Base-by-base conservation (phyloP, 2,329 filamentous ascomycete genomes). In the Trichoderma semiorbis region DNA sequence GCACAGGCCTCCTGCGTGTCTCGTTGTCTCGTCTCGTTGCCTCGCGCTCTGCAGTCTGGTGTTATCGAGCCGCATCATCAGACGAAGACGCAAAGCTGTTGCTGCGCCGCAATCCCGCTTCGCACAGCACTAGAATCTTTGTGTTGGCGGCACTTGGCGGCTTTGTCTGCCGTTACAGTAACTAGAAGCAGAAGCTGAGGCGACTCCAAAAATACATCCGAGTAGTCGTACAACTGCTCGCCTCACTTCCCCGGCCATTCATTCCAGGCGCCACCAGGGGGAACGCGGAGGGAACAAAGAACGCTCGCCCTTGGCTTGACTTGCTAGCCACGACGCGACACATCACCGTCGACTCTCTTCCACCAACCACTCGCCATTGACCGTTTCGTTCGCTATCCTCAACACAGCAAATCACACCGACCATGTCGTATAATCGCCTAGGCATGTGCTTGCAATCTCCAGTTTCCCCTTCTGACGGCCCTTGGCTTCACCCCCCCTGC, bases 381-480 rank as follows among this genome's bases (percentile, higher is more conserved):
- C 32, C 21, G 57, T 34, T 32, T 34, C 57, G 64, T 32, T 34
- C 57, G 64, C 28, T 50, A 26, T 57, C 34, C 63, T 67, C 55
- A 67, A 68, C 43, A 1, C 30, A 34, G 11, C 21, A n/a, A 43
- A 43, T 43, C 39, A 43, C 43, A 74, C 73, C 76, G 69, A 83
- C 80, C 83, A 92, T 93, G 90, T 88, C 90, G 80, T 93, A 93
- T 84, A 92, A 93, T 85, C 89, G 90, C 77, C 82, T 93, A 86
- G 89, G 91, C 89, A 86, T 65, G 91, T 89, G 50, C 73, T 73
- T 75, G 72, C 64, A 69, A 61, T 77, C 74, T 75, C 76, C 73
- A 74, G 47, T 74, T 61, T 66, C 72, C 74, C 72, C 70, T 66
- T 70, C 65, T 69, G 43, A 55, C 34, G 68, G 75, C 71, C 71